Percentiles rank a stretch among this genome's conserved stretches.
Conservation (phyloP, 805 yeast species). For the Barnettozyma vustinii region DNA sequence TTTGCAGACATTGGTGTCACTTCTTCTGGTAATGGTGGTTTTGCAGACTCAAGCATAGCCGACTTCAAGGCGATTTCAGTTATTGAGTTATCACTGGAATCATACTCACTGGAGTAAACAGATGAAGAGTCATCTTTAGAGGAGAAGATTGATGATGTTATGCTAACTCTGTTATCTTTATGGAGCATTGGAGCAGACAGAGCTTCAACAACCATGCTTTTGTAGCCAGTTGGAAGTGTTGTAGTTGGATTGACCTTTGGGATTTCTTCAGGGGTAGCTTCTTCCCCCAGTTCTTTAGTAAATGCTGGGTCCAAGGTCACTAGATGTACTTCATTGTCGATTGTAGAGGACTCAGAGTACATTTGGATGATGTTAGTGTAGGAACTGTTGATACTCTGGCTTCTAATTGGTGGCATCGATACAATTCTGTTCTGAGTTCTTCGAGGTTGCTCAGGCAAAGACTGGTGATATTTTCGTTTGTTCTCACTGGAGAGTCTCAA, state of each 20-base stretch:
- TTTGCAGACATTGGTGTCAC: neutral
- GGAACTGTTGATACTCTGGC: constrained; percentile 5
- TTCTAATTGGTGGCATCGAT: neutral
- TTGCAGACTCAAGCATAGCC: neutral
- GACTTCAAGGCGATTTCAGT: neutral
- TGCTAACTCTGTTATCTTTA: neutral
- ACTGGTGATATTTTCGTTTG: neutral
- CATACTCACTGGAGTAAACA: constrained; percentile 1
- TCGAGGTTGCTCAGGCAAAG: neutral
- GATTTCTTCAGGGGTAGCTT: no score
- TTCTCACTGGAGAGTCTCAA: neutral
- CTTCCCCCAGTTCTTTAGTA: neutral
- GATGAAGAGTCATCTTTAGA: neutral
- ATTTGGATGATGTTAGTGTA: constrained; percentile 8
- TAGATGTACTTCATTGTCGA: neutral
- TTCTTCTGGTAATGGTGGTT: constrained; percentile 2
- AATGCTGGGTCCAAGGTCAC: neutral
- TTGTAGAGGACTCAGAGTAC: neutral
- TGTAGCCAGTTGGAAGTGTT: neutral
- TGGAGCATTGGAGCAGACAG: neutral
- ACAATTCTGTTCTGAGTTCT: neutral
- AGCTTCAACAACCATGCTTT: constrained; percentile 3
- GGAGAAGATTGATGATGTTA: constrained; percentile 1
- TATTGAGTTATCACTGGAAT: neutral
- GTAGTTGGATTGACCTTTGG: neutral